A percentile compares a stretch with the other conserved stretches of the same genome.
Conservation (phyloP, 2,329 filamentous ascomycete species). For the Diaporthe sp. region DNA sequence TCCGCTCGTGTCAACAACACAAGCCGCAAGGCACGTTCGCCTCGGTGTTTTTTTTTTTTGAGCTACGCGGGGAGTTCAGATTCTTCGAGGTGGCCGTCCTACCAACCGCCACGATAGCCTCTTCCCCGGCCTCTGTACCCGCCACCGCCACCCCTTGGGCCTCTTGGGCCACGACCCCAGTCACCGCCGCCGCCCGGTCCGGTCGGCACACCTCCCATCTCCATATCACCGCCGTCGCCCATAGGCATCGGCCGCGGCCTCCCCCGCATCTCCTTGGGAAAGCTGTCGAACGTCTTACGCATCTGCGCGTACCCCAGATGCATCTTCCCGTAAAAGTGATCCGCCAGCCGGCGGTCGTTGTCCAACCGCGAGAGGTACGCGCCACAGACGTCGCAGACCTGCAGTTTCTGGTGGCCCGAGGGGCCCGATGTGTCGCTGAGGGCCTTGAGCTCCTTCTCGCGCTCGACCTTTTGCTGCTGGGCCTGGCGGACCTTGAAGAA, state of each 20-base stretch:
- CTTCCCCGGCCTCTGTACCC: slow-evolving; percentile 49
- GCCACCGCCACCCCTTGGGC: slow-evolving; percentile 62
- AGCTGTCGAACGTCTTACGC: slow-evolving; percentile 90
- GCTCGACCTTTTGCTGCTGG: slow-evolving; percentile 82
- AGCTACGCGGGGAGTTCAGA: not conserved
- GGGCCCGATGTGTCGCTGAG: slow-evolving; percentile 93
- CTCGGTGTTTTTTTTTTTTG: not conserved
- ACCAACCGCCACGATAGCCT: slow-evolving; percentile 62
- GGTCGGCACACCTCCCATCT: slow-evolving; percentile 57
- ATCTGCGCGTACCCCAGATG: slow-evolving; percentile 98
- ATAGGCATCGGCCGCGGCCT: slow-evolving; percentile 69
- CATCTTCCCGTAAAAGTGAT: slow-evolving; percentile 99
- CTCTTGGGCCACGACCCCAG: slow-evolving; percentile 56
- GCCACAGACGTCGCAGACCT: slow-evolving; percentile 98
- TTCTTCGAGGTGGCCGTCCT: slow-evolving; percentile 14
- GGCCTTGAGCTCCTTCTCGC: slow-evolving; percentile 88
- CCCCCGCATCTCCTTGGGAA: slow-evolving; percentile 87
- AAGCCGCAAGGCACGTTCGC: not conserved
- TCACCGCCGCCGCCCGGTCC: slow-evolving; percentile 54
- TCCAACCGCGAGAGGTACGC: slow-evolving; percentile 93
- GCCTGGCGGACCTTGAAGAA: slow-evolving; percentile 86
- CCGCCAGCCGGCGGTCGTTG: slow-evolving; percentile 91
- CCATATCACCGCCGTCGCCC: slow-evolving; percentile 56
- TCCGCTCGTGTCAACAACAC: not conserved
- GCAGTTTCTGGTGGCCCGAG: slow-evolving; percentile 95